Evolutionary conservation across 1,139 yeast genomes (phyloP).

Genomic region (Blastobotrys capitulatus): DNA sequence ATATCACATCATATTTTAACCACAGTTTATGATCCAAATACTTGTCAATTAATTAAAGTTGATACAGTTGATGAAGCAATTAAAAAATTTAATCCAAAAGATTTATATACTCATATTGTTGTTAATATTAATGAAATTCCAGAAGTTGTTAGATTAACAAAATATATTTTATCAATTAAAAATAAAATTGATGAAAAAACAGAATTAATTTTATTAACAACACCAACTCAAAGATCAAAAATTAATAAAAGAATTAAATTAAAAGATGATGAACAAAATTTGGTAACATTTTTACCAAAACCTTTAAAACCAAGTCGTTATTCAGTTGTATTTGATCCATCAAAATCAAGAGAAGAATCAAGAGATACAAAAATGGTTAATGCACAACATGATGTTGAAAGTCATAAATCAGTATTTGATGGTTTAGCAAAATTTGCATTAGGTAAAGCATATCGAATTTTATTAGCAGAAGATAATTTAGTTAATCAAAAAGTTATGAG

Average conservation of each 20-base stretch:
- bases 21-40: slow-evolving; percentile 27
- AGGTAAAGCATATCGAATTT: slow-evolving; percentile 41
- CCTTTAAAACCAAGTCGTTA: slow-evolving; percentile 29
- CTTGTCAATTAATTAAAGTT: slow-evolving; percentile 21
- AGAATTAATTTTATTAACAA: slow-evolving; percentile 27
- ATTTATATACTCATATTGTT: slow-evolving; percentile 31
- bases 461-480: slow-evolving; percentile 82
- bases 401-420: slow-evolving; percentile 24
- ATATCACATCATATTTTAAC: slow-evolving; percentile 31
- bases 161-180: slow-evolving; percentile 6
- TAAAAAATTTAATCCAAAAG: slow-evolving; percentile 2
- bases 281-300: slow-evolving; percentile 25
- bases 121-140: slow-evolving; percentile 25
- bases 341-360: slow-evolving; percentile 23
- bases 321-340: slow-evolving; percentile 29
- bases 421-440: slow-evolving; percentile 36
- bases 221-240: slow-evolving; percentile 30
- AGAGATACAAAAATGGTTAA: slow-evolving; percentile 27
- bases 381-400: slow-evolving; percentile 24
- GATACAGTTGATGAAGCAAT: slow-evolving; percentile 16
- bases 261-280: slow-evolving; percentile 12
- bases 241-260: slow-evolving; percentile 17
- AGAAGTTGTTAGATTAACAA: slow-evolving; percentile 21
- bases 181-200: slow-evolving; percentile 12
- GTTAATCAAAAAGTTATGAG: slow-evolving; percentile 86